phyloP scores from a whole-genome alignment of 331 rosid species.

The Ulmus americana region DNA sequence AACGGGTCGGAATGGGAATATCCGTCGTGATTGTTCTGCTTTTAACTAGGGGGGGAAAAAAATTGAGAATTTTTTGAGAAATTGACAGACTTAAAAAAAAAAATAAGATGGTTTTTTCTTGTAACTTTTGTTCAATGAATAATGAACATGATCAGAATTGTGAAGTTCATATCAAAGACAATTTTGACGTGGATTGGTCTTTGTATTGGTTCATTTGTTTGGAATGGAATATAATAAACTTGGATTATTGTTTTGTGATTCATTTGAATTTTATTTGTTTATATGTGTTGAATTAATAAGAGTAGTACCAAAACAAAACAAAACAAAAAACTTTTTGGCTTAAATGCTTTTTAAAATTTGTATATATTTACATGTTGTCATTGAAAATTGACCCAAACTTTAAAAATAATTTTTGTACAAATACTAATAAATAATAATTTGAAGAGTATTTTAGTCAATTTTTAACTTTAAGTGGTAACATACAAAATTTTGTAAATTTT shows the following conservation, averaged over 20 bases:
- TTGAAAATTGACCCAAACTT: too few relatives aligned
- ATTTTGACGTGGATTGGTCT: not conserved
- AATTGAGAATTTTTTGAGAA: not conserved
- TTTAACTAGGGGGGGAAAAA: conserved; percentile 22
- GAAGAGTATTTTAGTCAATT: too few relatives aligned
- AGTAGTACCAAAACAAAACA: too few relatives aligned
- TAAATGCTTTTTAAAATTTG: too few relatives aligned
- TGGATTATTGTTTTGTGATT: not conserved
- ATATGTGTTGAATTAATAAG: too few relatives aligned
- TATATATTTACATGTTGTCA: too few relatives aligned
- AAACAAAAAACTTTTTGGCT: too few relatives aligned
- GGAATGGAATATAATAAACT: not conserved
- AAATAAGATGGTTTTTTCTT: not conserved
- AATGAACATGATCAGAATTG: not conserved
- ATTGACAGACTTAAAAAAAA: not conserved
- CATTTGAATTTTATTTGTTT: not conserved
- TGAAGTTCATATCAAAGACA: not conserved
- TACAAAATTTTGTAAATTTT: too few relatives aligned
- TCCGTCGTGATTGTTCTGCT: conserved; percentile 58
- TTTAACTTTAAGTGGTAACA: too few relatives aligned
- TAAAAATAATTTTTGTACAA: too few relatives aligned
- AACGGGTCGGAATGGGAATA: conserved; percentile 52
- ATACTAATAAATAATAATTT: too few relatives aligned
- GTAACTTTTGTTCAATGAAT: conserved; percentile 1
- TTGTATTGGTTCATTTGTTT: not conserved